A percentile compares a stretch with the other conserved stretches of the same genome.
These are phyloP conservation scores for Glycyrrhiza uralensis DNA, from an alignment of 306 rosid species.

Conservation along the genomic window DNA sequence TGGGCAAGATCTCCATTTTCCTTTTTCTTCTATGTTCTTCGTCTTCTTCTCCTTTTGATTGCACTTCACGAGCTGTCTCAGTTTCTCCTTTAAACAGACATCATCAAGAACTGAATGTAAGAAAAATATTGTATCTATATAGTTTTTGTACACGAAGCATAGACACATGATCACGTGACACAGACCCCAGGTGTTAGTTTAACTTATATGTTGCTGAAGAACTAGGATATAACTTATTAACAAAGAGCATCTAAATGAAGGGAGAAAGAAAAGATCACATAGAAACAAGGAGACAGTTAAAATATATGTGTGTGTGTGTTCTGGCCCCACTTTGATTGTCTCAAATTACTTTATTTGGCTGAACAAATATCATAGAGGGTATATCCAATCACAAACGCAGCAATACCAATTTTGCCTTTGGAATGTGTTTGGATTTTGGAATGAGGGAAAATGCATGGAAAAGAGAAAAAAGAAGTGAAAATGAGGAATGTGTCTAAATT, in stretches of 20 bases:
- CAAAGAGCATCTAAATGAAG: neutral
- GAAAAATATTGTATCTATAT: neutral
- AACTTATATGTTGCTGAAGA: neutral
- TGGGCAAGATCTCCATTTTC: constrained; percentile 37
- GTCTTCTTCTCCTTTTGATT: constrained; percentile 42
- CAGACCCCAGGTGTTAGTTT: neutral
- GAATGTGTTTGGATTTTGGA: neutral
- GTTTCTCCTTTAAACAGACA: constrained; percentile 38
- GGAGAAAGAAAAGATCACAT: neutral
- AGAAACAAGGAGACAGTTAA: neutral
- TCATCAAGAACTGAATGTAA: constrained; percentile 11
- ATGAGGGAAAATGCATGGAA: neutral
- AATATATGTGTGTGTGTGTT: neutral
- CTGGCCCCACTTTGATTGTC: constrained; percentile 17
- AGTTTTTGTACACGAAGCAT: neutral
- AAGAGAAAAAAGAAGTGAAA: neutral
- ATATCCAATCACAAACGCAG: neutral
- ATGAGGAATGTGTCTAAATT: neutral
- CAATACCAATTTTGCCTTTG: neutral
- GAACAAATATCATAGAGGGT: neutral
- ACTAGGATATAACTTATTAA: neutral
- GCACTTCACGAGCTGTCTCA: constrained; percentile 44
- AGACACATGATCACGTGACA: neutral
- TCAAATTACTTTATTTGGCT: constrained; percentile 2
- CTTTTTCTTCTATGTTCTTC: constrained; percentile 32